Conservation (phyloP, 1,284 basidiomycete genomes). For the Ganoderma leucocontextum region DNA sequence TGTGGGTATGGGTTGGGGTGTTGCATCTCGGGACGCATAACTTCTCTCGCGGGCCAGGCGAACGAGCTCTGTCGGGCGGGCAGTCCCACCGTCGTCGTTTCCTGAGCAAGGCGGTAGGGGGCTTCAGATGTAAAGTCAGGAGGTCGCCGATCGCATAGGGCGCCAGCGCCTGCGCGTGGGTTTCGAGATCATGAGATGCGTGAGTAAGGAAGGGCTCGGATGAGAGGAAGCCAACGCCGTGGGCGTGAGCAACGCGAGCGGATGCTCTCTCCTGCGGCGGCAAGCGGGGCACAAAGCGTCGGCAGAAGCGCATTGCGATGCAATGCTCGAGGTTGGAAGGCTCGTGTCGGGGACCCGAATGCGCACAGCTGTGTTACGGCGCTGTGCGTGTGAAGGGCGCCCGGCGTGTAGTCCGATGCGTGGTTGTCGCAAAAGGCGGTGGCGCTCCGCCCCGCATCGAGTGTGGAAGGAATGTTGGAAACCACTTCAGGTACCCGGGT, state of each 20-base stretch:
- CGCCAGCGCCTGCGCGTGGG: not conserved
- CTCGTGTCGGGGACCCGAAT: not conserved
- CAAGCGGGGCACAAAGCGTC: not conserved
- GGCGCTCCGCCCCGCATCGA: not conserved
- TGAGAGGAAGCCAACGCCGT: constrained; percentile 1
- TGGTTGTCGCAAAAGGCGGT: constrained; percentile 4
- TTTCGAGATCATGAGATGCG: constrained; percentile 10
- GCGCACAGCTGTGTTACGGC: not conserved
- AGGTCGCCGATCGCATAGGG: not conserved
- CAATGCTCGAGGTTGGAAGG: constrained; percentile 6
- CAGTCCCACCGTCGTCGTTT: not conserved
- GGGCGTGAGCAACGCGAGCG: not conserved
- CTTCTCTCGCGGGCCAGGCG: not conserved
- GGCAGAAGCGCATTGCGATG: not conserved
- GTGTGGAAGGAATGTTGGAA: not conserved
- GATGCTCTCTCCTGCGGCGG: constrained; percentile 2
- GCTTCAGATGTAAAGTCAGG: not conserved
- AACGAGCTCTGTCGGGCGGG: not conserved
- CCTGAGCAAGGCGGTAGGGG: not conserved
- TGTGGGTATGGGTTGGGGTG: not conserved
- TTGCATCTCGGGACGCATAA: constrained; percentile 3
- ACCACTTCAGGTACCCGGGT: not conserved
- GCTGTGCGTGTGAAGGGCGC: not conserved
- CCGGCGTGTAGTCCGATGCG: not conserved
- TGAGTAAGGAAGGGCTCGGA: not conserved